Conservation (phyloP, 805 yeast species). For the Candida rishiriensis region DNA sequence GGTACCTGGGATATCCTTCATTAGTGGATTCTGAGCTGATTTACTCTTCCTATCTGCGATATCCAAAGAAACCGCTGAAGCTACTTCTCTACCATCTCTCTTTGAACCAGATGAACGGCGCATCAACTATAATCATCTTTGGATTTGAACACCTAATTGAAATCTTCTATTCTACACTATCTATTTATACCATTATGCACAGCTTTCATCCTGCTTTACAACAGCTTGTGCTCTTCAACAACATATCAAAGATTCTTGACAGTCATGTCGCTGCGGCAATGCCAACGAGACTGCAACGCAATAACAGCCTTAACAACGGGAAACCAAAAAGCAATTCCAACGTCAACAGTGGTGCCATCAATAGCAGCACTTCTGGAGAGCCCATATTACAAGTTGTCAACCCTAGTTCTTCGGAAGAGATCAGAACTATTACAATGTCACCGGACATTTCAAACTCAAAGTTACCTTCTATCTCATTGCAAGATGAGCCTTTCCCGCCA, state of each 20-base stretch:
- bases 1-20: not conserved
- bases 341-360: not conserved
- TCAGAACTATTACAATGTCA: constrained; percentile 8
- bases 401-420: constrained; percentile 4
- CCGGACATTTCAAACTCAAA: constrained; percentile 15
- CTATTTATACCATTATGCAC: constrained; percentile 27
- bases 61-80: constrained; percentile 20
- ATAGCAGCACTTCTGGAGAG: not conserved
- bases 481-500: no score
- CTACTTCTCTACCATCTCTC: constrained; percentile 18
- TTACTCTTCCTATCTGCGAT: constrained; percentile 12
- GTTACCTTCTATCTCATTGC: constrained; percentile 9
- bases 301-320: not conserved
- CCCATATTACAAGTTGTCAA: constrained; percentile 4
- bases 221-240: constrained; percentile 10
- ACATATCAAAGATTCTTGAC: constrained; percentile 18
- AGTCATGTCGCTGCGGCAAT: constrained; percentile 13
- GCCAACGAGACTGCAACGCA: constrained; percentile 11
- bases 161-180: constrained; percentile 25
- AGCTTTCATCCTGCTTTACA: constrained; percentile 24
- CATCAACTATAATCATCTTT: constrained; percentile 12
- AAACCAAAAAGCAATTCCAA: not conserved
- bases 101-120: constrained; percentile 11
- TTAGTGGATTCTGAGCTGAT: constrained; percentile 6
- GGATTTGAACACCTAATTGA: constrained; percentile 26